Base-by-base conservation (phyloP, 768 basidiomycete species). In the Lepiota venenata region DNA sequence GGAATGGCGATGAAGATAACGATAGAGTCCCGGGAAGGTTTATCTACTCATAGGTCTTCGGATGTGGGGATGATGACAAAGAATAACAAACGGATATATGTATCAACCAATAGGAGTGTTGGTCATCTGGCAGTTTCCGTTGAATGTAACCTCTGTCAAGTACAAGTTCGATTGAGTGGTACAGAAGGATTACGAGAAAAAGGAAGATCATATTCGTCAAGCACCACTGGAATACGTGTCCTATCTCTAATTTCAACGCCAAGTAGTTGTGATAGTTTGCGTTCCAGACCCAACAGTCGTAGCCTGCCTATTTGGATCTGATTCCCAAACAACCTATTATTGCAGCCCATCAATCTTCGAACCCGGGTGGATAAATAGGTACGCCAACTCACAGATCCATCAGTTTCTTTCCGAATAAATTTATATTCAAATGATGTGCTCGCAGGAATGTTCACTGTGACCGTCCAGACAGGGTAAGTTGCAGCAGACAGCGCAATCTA, bases 261-360 rank as follows among this genome's bases (percentile, higher is more conserved):
- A 82, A 6, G 71, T 70, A 2, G 74, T 68, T 12, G 63, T 66
- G 22, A 80, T 50, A 1, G 71, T 74, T 57, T 75, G 71, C 9
- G 74, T 65, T 2, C 73, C 76, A 3, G 73, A 73, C 1, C 68
- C 42, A 21, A 63, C 71, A 3, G 75, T 72, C 9, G 74, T 81
- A 2, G 67, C 73, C 39, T 73, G 69, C 37, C 82, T 71, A 57
- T 84, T 82, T 2, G 84, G 82, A 58, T 83, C 81, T 0, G 79
- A 80, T 61, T 86, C 84, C 83, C 83, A 85, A 7, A 73, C 69
- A 44, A 86, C 64, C 81, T 80, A 47, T 35, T 57, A 51, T 58
- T 57, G 27, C 58, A 49, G 2, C 55, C 44, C 37, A 29, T 52
- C 42, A 55, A 45, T 2, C 2, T 27, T 14, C 4, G 15, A 14